Percentiles rank a stretch among this genome's conserved stretches.
Evolutionary conservation across 202 grass and related monocot species (phyloP).

Genomic region (Elaeis oleifera): DNA sequence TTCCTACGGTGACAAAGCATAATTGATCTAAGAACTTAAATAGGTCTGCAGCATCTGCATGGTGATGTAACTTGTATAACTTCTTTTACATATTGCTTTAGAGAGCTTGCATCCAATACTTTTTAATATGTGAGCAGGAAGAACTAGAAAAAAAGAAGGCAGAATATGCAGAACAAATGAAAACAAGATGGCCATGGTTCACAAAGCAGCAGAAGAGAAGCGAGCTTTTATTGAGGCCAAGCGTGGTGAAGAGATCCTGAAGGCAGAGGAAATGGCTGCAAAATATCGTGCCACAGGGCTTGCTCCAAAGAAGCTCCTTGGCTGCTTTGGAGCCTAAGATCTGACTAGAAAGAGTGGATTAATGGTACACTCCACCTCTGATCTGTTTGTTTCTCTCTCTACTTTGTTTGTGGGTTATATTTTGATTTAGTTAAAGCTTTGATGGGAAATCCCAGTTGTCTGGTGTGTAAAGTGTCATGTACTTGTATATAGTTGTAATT

Average conservation of each 20-base stretch:
- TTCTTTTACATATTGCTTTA: background rate
- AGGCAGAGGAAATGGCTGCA: slow-evolving; percentile 34
- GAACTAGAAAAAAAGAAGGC: slow-evolving; percentile 56
- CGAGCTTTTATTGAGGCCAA: slow-evolving; percentile 35
- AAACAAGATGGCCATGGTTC: slow-evolving; percentile 37
- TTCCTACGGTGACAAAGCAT: too few species aligned
- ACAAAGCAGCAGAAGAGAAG: slow-evolving; percentile 60
- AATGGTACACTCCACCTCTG: background rate
- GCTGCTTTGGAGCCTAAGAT: slow-evolving; percentile 31
- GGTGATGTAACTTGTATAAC: too few species aligned
- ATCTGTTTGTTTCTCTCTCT: background rate
- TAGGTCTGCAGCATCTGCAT: too few species aligned
- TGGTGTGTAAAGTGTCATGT: background rate
- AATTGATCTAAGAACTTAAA: too few species aligned
- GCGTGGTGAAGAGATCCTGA: slow-evolving; percentile 34
- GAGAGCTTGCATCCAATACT: background rate
- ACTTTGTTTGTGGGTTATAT: background rate
- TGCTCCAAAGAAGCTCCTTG: slow-evolving; percentile 44
- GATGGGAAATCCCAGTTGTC: too few species aligned
- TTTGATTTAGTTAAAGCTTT: background rate
- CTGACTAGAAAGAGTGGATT: background rate
- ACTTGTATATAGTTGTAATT: background rate
- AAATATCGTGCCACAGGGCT: slow-evolving; percentile 41
- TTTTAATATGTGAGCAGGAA: slow-evolving; percentile 33
- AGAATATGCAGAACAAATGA: slow-evolving; percentile 41